Conservation (phyloP, 2,329 filamentous ascomycete species). For the Cryphonectria nitschkei region DNA sequence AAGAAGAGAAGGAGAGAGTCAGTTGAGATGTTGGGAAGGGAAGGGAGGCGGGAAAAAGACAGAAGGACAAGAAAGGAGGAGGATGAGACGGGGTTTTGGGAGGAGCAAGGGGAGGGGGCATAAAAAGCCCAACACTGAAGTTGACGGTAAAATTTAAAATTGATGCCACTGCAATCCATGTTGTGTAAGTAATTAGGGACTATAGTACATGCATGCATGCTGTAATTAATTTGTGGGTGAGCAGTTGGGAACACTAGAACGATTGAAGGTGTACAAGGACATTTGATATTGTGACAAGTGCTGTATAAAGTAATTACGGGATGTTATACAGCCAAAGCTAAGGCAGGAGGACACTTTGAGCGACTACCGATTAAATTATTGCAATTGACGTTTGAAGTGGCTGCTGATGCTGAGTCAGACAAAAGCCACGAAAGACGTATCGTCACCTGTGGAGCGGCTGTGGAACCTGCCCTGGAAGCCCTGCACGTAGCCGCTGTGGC, state of each 20-base stretch:
- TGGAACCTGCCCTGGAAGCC: neutral
- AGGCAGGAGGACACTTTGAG: too few relatives aligned
- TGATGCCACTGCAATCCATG: neutral
- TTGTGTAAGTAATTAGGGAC: neutral
- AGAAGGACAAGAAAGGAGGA: too few relatives aligned
- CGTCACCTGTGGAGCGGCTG: constrained; percentile 3
- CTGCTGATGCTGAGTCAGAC: neutral
- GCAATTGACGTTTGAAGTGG: neutral
- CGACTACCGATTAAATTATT: neutral
- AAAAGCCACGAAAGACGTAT: neutral
- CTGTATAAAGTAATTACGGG: too few relatives aligned
- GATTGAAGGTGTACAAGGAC: neutral
- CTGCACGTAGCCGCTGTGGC: neutral
- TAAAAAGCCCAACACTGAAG: neutral
- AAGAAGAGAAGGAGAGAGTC: neutral
- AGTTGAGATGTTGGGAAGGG: neutral
- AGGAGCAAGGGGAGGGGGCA: neutral
- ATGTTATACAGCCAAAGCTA: too few relatives aligned
- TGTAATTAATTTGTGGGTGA: neutral
- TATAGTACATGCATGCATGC: neutral
- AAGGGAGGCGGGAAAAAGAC: too few relatives aligned
- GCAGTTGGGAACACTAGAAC: neutral
- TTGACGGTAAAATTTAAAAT: too few relatives aligned
- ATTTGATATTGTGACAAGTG: neutral
- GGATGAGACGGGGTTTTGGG: too few relatives aligned